Evolutionary conservation across 176 grass and related monocot genomes (phyloP), one percentile per base, ranked within the genome.

Genomic region (Phyllostachys edulis): DNA sequence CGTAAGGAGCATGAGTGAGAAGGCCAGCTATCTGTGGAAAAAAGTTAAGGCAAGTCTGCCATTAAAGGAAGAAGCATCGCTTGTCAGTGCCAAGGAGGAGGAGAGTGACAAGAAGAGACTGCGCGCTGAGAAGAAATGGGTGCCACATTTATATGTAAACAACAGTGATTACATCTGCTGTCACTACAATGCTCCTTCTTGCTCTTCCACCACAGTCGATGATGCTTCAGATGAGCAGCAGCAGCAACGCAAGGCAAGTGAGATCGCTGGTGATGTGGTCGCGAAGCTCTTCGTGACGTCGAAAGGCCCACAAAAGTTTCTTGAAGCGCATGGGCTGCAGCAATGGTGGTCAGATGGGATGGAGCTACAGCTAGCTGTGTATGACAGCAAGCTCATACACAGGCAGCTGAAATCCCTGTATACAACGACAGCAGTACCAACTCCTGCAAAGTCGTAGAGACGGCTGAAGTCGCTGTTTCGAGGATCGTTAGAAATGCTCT

Each of bases 291-390:
- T 93, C 60, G 90, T 91, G 46, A 87, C 85, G 45, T 91, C 88
- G 8, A 97, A 94, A 85, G 95, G 92, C 15, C 95, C 95, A 0
- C 88, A 88, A 62, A 94, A 88, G 67, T 94, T 97, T 71, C 85
- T 93, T 64, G 87, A 94, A 81, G 95, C 95, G 2, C 95, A 97
- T 49, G 92, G 95, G 23, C 70, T 97, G 47, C 60, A 97, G 54
- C 95, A 97, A 71, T 97, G 95, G 95, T 97, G 95, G 95, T 89
- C 95, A 20, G 90, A 94, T 63, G 95, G 93, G 82, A 86, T 87
- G 82, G 95, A 97, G 72, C 69, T 97, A 21, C 84, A 95, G 83
- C 69, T 87, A 49, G 85, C 89, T 8, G 67, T 97, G n/a, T 80
- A 87, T 78, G 79, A 97, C 86, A 91, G 94, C 88, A 91, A 94